Conservation (phyloP, 2,329 filamentous ascomycete species). For the Neophaeococcomyces mojaviensis region DNA sequence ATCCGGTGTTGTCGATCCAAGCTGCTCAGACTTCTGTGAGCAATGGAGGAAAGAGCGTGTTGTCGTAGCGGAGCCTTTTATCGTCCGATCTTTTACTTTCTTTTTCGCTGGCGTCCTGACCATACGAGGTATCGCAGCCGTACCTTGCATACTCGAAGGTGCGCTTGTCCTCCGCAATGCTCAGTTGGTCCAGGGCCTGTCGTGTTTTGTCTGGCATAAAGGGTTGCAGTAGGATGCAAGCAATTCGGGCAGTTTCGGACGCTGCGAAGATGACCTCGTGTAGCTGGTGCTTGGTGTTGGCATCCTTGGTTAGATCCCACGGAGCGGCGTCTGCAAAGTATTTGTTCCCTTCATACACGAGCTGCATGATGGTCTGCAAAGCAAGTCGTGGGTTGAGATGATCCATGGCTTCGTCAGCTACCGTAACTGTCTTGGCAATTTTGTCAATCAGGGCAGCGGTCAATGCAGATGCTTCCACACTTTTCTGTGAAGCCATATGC, state of each 20-base stretch:
- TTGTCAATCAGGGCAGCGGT: slow-evolving; percentile 29
- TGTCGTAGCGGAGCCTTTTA: slow-evolving; percentile 26
- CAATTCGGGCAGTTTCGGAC: slow-evolving; percentile 69
- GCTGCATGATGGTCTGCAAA: slow-evolving; percentile 56
- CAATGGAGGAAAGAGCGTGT: slow-evolving; percentile 46
- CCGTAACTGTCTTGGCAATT: slow-evolving; percentile 27
- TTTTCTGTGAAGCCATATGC: slow-evolving; percentile 27
- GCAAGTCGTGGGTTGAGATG: slow-evolving; percentile 58
- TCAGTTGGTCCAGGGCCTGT: slow-evolving; percentile 67
- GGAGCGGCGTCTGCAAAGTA: slow-evolving; percentile 60
- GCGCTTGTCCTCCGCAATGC: slow-evolving; percentile 58
- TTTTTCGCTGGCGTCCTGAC: slow-evolving; percentile 36
- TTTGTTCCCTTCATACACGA: slow-evolving; percentile 53
- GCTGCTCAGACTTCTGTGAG: slow-evolving; percentile 15
- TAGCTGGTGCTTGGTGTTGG: slow-evolving; percentile 14
- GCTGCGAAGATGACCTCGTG: slow-evolving; percentile 57
- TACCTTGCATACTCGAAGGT: slow-evolving; percentile 55
- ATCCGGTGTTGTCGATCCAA: background rate
- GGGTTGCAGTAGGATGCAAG: slow-evolving; percentile 78
- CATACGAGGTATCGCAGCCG: slow-evolving; percentile 64
- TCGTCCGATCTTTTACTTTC: background rate
- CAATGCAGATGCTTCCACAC: slow-evolving; percentile 27
- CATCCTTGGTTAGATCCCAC: slow-evolving; percentile 53
- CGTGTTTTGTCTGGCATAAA: slow-evolving; percentile 76
- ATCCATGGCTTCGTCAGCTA: slow-evolving; percentile 53